phyloP scores from a whole-genome alignment of 2,329 filamentous ascomycete genomes.

The Claviceps citrina region DNA sequence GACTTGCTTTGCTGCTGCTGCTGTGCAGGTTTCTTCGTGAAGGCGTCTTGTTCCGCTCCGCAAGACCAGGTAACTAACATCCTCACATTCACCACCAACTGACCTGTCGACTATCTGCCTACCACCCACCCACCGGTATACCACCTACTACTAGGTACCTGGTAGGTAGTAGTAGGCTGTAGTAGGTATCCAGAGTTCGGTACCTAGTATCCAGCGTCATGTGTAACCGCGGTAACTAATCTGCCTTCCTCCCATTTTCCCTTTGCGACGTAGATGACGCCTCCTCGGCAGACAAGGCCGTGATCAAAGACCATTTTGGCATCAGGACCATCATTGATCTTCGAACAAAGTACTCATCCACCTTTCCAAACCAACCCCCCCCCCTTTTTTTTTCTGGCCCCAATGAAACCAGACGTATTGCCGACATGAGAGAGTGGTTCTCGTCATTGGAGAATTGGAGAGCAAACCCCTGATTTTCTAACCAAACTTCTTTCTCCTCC shows the following conservation, averaged over 20 bases:
- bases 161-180: too few species aligned
- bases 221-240: not conserved
- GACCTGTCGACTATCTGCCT: too few species aligned
- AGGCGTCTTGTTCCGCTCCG: slow-evolving; percentile 53
- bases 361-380: too few species aligned
- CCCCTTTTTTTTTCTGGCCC: not conserved
- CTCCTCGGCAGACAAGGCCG: slow-evolving; percentile 44
- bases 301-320: slow-evolving; percentile 42
- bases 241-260: not conserved
- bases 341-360: slow-evolving; percentile 48
- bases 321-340: slow-evolving; percentile 66
- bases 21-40: slow-evolving; percentile 30
- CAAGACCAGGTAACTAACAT: slow-evolving; percentile 35
- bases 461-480: too few species aligned
- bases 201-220: not conserved
- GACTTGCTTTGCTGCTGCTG: not conserved
- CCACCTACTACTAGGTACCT: too few species aligned
- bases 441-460: too few species aligned
- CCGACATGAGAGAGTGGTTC: too few species aligned
- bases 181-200: too few species aligned
- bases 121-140: too few species aligned
- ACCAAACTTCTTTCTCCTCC: too few species aligned
- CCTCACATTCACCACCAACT: not conserved
- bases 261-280: slow-evolving; percentile 45
- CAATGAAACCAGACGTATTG: too few species aligned